These are phyloP conservation scores for Thecamonas trahens DNA, from an alignment of 78 protist genomes.

Conservation along the genomic window DNA sequence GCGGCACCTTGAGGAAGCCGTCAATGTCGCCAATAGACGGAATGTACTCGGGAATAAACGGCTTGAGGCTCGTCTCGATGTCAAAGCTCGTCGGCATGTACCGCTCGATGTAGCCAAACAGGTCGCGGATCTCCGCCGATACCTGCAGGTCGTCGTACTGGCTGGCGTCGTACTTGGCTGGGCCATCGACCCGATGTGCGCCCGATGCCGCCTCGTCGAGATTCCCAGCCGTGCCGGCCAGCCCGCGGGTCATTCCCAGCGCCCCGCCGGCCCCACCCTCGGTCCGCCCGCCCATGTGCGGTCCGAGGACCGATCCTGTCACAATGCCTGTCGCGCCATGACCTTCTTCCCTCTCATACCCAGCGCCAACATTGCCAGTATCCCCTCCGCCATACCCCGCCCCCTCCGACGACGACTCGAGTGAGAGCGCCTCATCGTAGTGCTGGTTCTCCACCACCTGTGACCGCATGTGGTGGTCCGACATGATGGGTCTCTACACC, in stretches of 20 bases:
- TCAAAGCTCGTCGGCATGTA: constrained; percentile 47
- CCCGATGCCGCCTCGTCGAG: background rate
- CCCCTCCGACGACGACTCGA: too few relatives aligned
- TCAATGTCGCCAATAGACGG: constrained; percentile 65
- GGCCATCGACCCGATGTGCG: background rate
- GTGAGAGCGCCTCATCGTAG: constrained; percentile 9
- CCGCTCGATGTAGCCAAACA: constrained; percentile 48
- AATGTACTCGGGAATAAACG: constrained; percentile 74
- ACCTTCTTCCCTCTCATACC: background rate
- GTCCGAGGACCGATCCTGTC: background rate
- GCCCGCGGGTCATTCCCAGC: background rate
- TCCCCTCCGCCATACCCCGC: constrained; percentile 4
- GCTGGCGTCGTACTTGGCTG: constrained; percentile 14
- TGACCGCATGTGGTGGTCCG: background rate
- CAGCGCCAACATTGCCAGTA: background rate
- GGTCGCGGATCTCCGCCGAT: constrained; percentile 30
- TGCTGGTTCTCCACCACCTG: constrained; percentile 21
- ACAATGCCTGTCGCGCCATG: background rate
- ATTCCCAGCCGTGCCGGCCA: background rate
- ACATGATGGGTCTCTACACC: background rate
- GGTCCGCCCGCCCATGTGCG: background rate
- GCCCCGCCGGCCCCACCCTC: background rate
- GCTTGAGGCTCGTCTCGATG: constrained; percentile 47
- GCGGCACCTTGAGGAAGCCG: constrained; percentile 50
- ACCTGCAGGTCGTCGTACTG: constrained; percentile 21